Evolutionary conservation across 805 yeast species (phyloP).

Genomic region (Limtongia smithiae): DNA sequence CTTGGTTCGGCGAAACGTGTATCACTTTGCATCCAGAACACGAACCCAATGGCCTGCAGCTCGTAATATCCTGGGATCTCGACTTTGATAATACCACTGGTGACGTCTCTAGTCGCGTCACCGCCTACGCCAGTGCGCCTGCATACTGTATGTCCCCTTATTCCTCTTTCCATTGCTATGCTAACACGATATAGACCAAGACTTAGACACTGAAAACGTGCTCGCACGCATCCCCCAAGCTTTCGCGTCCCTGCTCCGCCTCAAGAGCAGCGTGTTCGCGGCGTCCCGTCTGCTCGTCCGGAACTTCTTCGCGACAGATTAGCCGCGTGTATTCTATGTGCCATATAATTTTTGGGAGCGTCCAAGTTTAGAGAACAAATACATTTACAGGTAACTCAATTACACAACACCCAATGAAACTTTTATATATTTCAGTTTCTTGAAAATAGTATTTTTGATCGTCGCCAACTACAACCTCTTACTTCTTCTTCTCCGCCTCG

Average conservation of each 20-base stretch:
- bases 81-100: slow-evolving; percentile 18
- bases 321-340: no score
- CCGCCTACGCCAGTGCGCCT: slow-evolving; percentile 12
- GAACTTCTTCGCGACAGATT: slow-evolving; percentile 16
- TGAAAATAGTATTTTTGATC: no score
- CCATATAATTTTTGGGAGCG: no score
- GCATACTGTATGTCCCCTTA: slow-evolving; percentile 9
- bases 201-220: slow-evolving; percentile 7
- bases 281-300: slow-evolving; percentile 18
- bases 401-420: neutral
- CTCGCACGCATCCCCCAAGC: slow-evolving; percentile 10
- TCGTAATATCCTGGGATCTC: slow-evolving; percentile 21
- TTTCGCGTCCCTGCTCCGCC: slow-evolving; percentile 10
- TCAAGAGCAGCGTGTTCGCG: slow-evolving; percentile 14
- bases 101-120: slow-evolving; percentile 11
- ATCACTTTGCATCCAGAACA: neutral
- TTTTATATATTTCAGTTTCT: neutral
- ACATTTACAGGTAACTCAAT: slow-evolving; percentile 1
- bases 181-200: slow-evolving; percentile 10
- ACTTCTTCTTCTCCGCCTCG: slow-evolving; percentile 95
- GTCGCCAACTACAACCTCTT: slow-evolving; percentile 37
- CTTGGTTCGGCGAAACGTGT: slow-evolving; percentile 18
- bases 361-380: no score
- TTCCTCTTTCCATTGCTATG: neutral
- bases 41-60: neutral